A percentile compares a stretch with the other conserved stretches of the same genome.
These are phyloP conservation scores for Aspergillus incahuasiensis DNA, from an alignment of 495 filamentous ascomycete species.

Conservation along the genomic window DNA sequence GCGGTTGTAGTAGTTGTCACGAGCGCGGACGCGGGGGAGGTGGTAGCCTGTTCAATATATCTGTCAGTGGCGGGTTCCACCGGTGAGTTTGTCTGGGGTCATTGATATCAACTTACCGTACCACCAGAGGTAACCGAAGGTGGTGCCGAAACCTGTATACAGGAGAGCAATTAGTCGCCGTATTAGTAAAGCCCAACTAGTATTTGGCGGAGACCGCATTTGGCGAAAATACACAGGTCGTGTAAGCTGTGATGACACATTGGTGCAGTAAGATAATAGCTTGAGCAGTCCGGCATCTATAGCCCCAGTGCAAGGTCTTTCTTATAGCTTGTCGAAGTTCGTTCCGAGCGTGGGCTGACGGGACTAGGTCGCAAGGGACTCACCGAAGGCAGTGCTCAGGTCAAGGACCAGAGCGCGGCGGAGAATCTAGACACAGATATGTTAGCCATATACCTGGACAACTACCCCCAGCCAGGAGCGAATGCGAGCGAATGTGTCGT, in stretches of 20 bases:
- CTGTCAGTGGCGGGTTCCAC: neutral
- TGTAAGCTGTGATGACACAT: neutral
- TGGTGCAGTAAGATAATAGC: neutral
- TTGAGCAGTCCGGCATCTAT: neutral
- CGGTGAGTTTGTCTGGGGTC: no score
- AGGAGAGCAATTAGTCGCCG: neutral
- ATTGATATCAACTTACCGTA: constrained; percentile 57
- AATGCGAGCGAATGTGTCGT: neutral
- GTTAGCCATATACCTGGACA: constrained; percentile 2
- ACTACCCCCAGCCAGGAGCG: neutral
- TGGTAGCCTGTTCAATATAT: constrained; percentile 59
- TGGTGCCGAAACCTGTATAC: constrained; percentile 57
- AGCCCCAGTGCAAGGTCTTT: neutral
- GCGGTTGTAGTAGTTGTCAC: constrained; percentile 72
- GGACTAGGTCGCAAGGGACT: constrained; percentile 28
- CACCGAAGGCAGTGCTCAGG: constrained; percentile 70
- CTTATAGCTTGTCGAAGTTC: neutral
- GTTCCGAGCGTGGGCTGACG: neutral
- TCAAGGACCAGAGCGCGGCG: constrained; percentile 70
- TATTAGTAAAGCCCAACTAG: neutral
- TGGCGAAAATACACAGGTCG: neutral
- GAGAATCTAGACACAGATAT: constrained; percentile 54
- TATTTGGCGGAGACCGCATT: neutral
- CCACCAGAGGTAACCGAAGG: constrained; percentile 74
- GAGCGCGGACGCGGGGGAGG: constrained; percentile 68